Percentiles rank a stretch among this genome's conserved stretches.
Conservation (phyloP, 129 eudicot species). For the Silybum marianum region DNA sequence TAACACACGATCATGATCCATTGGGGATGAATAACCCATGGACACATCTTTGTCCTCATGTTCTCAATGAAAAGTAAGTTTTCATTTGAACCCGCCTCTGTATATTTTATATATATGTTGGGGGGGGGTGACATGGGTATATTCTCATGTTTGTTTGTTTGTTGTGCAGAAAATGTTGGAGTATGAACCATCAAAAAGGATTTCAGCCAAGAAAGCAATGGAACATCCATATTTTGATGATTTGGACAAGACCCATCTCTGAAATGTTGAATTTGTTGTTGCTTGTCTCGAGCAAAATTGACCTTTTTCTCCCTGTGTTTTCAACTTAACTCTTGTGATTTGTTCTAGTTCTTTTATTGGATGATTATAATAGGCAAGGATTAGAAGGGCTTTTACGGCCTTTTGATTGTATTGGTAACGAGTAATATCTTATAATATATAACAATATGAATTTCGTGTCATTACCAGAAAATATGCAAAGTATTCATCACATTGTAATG, state of each 20-base stretch:
- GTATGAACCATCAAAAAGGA: constrained; percentile 79
- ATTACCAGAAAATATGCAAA: too few relatives aligned
- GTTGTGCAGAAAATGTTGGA: constrained; percentile 71
- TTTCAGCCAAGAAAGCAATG: constrained; percentile 94
- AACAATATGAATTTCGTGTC: too few relatives aligned
- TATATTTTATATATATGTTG: too few relatives aligned
- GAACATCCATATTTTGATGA: constrained; percentile 88
- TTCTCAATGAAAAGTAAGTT: too few relatives aligned
- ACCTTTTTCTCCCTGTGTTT: background rate
- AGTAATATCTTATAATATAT: too few relatives aligned
- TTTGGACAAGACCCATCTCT: constrained; percentile 68
- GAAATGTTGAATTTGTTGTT: constrained; percentile 14
- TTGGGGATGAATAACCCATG: too few relatives aligned
- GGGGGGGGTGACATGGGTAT: too few relatives aligned
- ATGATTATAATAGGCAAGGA: background rate
- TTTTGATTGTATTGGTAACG: background rate
- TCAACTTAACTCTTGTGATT: constrained; percentile 3
- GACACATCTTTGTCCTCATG: too few relatives aligned
- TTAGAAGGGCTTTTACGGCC: background rate
- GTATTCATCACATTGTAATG: too few relatives aligned
- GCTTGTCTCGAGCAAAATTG: constrained; percentile 58
- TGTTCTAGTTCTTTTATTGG: background rate
- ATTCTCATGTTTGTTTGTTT: too few relatives aligned
- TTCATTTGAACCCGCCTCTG: too few relatives aligned
- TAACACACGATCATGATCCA: too few relatives aligned